Evolutionary conservation across 495 filamentous ascomycete genomes (phyloP), one percentile per base, ranked within the genome.

Genomic region (Pseudotulostoma volvatum): DNA sequence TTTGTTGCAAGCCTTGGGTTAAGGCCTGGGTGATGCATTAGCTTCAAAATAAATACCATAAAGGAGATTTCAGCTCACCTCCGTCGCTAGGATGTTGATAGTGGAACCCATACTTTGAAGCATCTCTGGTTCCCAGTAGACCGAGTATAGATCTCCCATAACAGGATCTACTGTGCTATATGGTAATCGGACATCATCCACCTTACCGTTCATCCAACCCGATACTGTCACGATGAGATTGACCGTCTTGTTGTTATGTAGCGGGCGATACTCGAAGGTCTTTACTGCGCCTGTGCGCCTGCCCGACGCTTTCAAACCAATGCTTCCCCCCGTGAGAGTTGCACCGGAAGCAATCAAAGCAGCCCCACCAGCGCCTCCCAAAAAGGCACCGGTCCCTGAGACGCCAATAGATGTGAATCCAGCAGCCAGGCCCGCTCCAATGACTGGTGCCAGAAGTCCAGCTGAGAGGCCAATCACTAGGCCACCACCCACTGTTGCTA

Each of bases 91-190:
- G 55, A 99, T 95, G 47, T 94, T 93, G 47, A 99, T 96, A 16
- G 90, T 99, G 39, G 85, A 79, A 67, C 90, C 90, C 82, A 94
- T 96, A 51, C 81, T 90, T 34, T 73, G 79, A 45, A 99, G 70
- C 87, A 99, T 93, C 47, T 99, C 90, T 3, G 90, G 92, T 56
- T 99, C 90, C 92, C 92, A 99, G 38, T 88, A 66, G 7, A 99
- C 77, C 0, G 92, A 96, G 59, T 96, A 99, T 15, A 99, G 73
- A 61, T 99, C 90, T 21, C 90, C 90, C 90, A 99, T 96, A 42
- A 95, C 74, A 0, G 90, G 86, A 56, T 96, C 87, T 2, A 99
- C 78, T 2, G 90, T 99, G 60, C 84, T 93, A 57, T 76, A 99
- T 9, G 90, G 90, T 43, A 99, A 55, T 40, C 90, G 81, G 30